Evolutionary conservation across 169 alveolate species (phyloP), one percentile per base, ranked within the genome.

Genomic region (Plasmodium ovale): DNA sequence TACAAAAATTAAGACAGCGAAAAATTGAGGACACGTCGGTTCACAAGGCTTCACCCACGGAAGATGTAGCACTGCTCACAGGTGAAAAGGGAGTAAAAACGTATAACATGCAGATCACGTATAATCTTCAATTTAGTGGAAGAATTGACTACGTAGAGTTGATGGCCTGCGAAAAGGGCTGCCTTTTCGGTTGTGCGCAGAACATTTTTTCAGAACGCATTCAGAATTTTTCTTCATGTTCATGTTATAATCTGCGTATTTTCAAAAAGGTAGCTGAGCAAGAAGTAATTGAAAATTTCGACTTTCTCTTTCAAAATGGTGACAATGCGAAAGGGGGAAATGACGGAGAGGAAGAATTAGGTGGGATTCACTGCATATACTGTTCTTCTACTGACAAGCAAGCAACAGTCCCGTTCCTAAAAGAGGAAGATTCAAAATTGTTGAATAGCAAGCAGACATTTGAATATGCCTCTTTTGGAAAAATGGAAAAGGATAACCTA

Each of bases 151-250:
- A 77, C 54, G 49, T 77, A 1, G 88, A 77, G 62, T 62, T 77
- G 37, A 77, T 77, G 88, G 88, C 88, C 1, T 77, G 88, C 39
- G 88, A 77, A 42, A 77, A 77, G 16, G 88, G 88, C 0, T 77
- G 88, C 21, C 88, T 77, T 51, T 77, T 77, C 35, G 88, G 88
- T 23, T 77, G 88, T 67, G 88, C 88, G 29, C 88, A 77, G 42
- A 77, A 77, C 21, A 77, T 77, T 77, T 77, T 77, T 16, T 23
- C 53, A 4, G 77, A 77, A 44, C 37, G 16, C 37, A 54, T 62
- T 67, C 68, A 60, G 10, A 64, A 53, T 21, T 68, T 65, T 14
- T 47, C 77, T 16, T n/a, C 29, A 12, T 77, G 88, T 47, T 53
- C 54, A 44, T 77, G 88, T 27, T 47, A 77, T 53, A 77, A 77